phyloP scores from a whole-genome alignment of 2,329 filamentous ascomycete genomes.

The Mycosphaerella arachidis region DNA sequence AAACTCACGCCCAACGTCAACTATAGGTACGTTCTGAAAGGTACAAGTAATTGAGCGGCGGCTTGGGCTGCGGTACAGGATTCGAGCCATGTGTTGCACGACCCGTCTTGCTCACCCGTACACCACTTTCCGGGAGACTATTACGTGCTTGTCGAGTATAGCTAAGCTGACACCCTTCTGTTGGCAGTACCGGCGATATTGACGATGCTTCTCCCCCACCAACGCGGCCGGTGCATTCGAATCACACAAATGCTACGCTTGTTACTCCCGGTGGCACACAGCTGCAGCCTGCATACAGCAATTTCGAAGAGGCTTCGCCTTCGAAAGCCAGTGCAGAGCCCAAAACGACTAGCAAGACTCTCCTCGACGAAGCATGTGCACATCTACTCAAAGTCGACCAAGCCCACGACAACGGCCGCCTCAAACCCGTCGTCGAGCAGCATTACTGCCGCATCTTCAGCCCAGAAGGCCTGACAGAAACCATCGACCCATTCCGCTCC shows the following conservation, averaged over 20 bases:
- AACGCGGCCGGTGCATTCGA: slow-evolving; percentile 58
- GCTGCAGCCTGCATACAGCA: slow-evolving; percentile 49
- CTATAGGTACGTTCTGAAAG: slow-evolving; percentile 13
- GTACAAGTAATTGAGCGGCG: too few relatives aligned
- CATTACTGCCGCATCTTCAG: slow-evolving; percentile 77
- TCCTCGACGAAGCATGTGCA: slow-evolving; percentile 70
- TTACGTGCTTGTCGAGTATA: too few relatives aligned
- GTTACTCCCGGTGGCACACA: slow-evolving; percentile 67
- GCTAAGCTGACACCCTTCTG: too few relatives aligned
- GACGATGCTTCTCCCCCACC: slow-evolving; percentile 33
- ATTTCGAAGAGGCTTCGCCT: slow-evolving; percentile 35
- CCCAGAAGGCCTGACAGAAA: slow-evolving; percentile 73
- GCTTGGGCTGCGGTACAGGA: too few relatives aligned
- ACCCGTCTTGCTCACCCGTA: too few relatives aligned
- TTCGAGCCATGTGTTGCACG: too few relatives aligned
- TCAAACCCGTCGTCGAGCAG: slow-evolving; percentile 67
- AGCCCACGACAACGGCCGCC: slow-evolving; percentile 43
- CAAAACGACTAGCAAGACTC: slow-evolving; percentile 46
- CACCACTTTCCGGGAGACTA: too few relatives aligned
- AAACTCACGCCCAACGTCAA: slow-evolving; percentile 23
- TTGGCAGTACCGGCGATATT: slow-evolving; percentile 36
- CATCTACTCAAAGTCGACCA: slow-evolving; percentile 68
- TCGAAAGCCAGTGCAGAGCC: slow-evolving; percentile 34
- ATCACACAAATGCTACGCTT: slow-evolving; percentile 63
- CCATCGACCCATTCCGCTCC: slow-evolving; percentile 81